Evolutionary conservation across 2,329 filamentous ascomycete species (phyloP).

Genomic region (Xylariomycetidae sp.): DNA sequence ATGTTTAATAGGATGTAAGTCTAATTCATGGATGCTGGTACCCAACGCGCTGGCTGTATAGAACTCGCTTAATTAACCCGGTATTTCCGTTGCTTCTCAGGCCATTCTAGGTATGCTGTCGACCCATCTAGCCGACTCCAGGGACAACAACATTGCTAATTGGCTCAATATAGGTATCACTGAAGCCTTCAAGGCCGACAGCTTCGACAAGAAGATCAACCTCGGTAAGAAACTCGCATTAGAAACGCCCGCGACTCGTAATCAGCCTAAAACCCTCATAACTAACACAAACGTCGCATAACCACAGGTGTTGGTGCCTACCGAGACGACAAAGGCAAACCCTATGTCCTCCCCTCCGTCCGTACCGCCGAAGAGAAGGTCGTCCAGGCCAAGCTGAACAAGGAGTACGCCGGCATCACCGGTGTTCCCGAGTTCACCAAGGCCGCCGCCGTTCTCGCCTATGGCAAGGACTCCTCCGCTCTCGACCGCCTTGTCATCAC

Average conservation of each 20-base stretch:
- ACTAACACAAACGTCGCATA: no score
- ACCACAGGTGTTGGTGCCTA: conserved; percentile 84
- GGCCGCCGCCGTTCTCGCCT: conserved; percentile 85
- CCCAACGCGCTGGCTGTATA: no score
- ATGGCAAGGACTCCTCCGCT: conserved; percentile 73
- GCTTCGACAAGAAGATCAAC: conserved; percentile 94
- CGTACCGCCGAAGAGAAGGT: conserved; percentile 84
- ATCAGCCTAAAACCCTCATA: no score
- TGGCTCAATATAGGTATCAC: conserved; percentile 64
- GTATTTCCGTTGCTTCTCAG: conserved; percentile 34
- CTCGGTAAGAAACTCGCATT: conserved; percentile 69
- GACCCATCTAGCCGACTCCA: not conserved
- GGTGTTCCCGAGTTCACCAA: conserved; percentile 92
- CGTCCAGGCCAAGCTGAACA: conserved; percentile 73
- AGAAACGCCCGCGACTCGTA: no score
- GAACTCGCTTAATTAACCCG: no score
- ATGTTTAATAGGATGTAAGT: conserved; percentile 34
- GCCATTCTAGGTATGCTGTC: conserved; percentile 68
- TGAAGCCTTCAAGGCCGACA: conserved; percentile 98
- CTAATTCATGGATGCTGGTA: no score
- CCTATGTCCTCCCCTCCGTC: conserved; percentile 94
- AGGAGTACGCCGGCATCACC: conserved; percentile 98
- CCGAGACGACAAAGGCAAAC: conserved; percentile 96
- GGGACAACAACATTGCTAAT: conserved; percentile 6
- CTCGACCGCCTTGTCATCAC: conserved; percentile 84